Base-by-base conservation (phyloP, 1,139 yeast species). In the Nakaseomyces uthaithaninus region DNA sequence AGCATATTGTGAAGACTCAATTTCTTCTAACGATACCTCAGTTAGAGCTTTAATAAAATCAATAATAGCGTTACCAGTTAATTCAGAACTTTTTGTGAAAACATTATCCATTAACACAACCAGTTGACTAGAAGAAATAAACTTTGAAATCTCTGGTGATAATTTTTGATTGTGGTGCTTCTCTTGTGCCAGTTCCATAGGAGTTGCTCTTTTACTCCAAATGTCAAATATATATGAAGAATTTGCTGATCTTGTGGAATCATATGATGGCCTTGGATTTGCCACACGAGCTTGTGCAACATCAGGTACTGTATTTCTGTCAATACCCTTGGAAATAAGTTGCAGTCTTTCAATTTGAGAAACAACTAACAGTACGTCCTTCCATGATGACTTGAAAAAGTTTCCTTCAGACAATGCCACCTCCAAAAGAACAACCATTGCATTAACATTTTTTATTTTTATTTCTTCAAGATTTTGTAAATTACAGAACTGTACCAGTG, bases 341-440 rank as follows among this genome's bases (percentile, higher is more conserved):
- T 87, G 95, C 44, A 87, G 68, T 57, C 97, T 73, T 59, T 93
- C 98, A 39, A 91, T 74, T 62, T 91, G 97, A 7, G 96, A 85
- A 40, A 89, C 77, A 3, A 89, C 78, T 3, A 82, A 74, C 48
- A 93, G 69, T 18, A 93, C 72, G 51, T 83, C 93, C 46, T 72
- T 75, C 99, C 99, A 93, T 1, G 95, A 79, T 3, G 68, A 66
- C 40, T 74, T 74, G 49, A 93, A 67, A 45, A 68, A 66, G 45
- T 84, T 74, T 11, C 95, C 95, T 53, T 86, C 95, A 3, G 75
- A 63, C 12, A 83, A 73, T 0, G 95, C 93, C 42, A 86, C 68
- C 35, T 81, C 89, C 44, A 93, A 66, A 59, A 93, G 65, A 6
- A 81, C 71, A 45, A 78, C 68, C 43, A 87, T 75, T 0, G 96